phyloP scores from a whole-genome alignment of 148 eudicot genomes.

The Nyssa sinensis region DNA sequence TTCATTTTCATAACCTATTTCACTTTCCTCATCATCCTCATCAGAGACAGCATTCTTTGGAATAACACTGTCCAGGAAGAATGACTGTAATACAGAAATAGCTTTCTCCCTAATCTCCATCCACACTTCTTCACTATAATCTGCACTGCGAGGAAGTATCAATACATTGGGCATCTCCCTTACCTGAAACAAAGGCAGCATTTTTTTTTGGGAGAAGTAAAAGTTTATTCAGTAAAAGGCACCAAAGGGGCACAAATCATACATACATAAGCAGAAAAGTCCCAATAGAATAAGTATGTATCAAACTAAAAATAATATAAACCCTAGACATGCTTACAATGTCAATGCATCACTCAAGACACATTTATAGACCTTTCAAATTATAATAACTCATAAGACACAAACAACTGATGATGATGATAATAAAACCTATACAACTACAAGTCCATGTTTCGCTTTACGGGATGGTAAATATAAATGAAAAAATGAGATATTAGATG shows the following conservation, averaged over 20 bases:
- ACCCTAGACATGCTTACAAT: neutral
- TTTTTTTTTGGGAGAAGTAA: no score
- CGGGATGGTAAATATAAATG: no score
- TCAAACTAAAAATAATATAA: conserved; percentile 1
- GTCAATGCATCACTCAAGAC: neutral
- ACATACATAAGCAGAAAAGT: no score
- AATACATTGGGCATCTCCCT: conserved; percentile 99
- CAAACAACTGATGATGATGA: no score
- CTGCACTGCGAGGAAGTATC: conserved; percentile 97
- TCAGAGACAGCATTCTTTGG: conserved; percentile 82
- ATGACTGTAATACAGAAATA: conserved; percentile 76
- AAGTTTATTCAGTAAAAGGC: no score
- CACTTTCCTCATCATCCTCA: conserved; percentile 81
- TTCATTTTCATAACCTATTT: conserved; percentile 53
- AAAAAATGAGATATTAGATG: no score
- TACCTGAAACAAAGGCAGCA: conserved; percentile 70
- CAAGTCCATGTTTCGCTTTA: neutral
- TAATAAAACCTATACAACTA: neutral
- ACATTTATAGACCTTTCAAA: neutral
- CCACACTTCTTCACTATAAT: conserved; percentile 99
- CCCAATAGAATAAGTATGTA: conserved; percentile 5
- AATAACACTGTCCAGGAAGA: conserved; percentile 68
- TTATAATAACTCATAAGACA: neutral
- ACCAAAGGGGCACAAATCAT: no score
- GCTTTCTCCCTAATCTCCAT: conserved; percentile 96